These are phyloP conservation scores for Escallonia herrerae DNA, from an alignment of 129 eudicot genomes.

Conservation along the genomic window DNA sequence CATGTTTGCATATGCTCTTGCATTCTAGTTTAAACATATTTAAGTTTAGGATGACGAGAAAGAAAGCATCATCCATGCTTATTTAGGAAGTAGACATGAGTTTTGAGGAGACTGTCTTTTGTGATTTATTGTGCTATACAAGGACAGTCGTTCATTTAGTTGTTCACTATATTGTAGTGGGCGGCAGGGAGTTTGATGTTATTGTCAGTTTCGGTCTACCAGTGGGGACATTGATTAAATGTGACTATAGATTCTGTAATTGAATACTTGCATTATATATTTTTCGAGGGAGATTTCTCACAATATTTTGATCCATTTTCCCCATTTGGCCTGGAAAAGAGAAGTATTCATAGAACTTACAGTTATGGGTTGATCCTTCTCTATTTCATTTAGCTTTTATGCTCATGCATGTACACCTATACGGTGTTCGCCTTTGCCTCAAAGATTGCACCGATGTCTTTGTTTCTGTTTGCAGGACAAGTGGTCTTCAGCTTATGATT, in stretches of 20 bases:
- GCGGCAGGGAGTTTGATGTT: not conserved
- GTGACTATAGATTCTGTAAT: not conserved
- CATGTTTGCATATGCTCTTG: not conserved
- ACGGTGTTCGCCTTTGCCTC: too few relatives aligned
- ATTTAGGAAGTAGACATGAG: not conserved
- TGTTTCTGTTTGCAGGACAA: slow-evolving; percentile 52
- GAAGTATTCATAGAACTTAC: not conserved
- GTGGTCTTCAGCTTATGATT: slow-evolving; percentile 94
- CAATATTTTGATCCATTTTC: too few relatives aligned
- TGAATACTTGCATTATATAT: not conserved
- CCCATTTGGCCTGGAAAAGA: not conserved
- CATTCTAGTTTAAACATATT: too few relatives aligned
- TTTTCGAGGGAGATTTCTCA: not conserved
- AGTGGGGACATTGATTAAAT: not conserved
- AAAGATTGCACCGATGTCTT: not conserved
- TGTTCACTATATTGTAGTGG: not conserved
- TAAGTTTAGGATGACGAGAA: too few relatives aligned
- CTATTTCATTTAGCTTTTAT: too few relatives aligned
- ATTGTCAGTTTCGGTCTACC: not conserved
- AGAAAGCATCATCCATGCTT: too few relatives aligned
- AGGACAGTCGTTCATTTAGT: not conserved
- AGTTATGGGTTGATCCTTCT: too few relatives aligned
- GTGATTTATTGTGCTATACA: not conserved
- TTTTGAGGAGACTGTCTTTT: not conserved
- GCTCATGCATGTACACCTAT: too few relatives aligned